These are phyloP conservation scores for Pseudogymnoascus verrucosus DNA, from an alignment of 2,329 filamentous ascomycete species.

Conservation along the genomic window DNA sequence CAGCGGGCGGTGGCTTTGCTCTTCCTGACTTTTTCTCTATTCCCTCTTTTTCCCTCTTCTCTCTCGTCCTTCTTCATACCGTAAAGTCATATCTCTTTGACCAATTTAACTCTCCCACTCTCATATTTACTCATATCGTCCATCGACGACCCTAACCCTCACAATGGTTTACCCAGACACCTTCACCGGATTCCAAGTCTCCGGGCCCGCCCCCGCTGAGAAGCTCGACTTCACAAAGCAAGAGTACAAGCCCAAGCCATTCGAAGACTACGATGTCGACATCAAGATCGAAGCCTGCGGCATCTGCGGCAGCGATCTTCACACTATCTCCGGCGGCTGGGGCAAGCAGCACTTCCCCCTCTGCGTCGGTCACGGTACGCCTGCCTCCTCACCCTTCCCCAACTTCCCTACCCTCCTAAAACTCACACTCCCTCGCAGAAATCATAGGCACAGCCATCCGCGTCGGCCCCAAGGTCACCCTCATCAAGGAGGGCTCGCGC, in stretches of 20 bases:
- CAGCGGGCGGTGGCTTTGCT: background rate
- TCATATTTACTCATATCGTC: background rate
- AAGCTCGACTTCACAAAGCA: slow-evolving; percentile 25
- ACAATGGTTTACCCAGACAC: slow-evolving; percentile 43
- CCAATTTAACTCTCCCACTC: background rate
- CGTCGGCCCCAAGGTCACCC: slow-evolving; percentile 57
- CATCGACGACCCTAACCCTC: background rate
- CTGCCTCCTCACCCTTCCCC: background rate
- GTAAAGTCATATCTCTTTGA: background rate
- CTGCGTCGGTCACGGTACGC: slow-evolving; percentile 41
- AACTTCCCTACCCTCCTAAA: background rate
- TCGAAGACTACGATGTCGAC: slow-evolving; percentile 80
- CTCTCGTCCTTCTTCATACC: background rate
- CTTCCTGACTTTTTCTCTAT: background rate
- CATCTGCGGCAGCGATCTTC: slow-evolving; percentile 64
- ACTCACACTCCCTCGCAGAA: slow-evolving; percentile 33
- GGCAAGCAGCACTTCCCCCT: slow-evolving; percentile 42
- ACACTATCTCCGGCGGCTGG: slow-evolving; percentile 57
- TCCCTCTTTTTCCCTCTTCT: background rate
- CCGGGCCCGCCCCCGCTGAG: slow-evolving; percentile 24
- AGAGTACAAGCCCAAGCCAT: slow-evolving; percentile 74
- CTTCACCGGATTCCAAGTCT: slow-evolving; percentile 54
- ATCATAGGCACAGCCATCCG: slow-evolving; percentile 62
- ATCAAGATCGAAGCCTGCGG: slow-evolving; percentile 79
- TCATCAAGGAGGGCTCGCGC: slow-evolving; percentile 42